phyloP scores from a whole-genome alignment of 2,329 filamentous ascomycete species.

The Nigrospora osmanthi region DNA sequence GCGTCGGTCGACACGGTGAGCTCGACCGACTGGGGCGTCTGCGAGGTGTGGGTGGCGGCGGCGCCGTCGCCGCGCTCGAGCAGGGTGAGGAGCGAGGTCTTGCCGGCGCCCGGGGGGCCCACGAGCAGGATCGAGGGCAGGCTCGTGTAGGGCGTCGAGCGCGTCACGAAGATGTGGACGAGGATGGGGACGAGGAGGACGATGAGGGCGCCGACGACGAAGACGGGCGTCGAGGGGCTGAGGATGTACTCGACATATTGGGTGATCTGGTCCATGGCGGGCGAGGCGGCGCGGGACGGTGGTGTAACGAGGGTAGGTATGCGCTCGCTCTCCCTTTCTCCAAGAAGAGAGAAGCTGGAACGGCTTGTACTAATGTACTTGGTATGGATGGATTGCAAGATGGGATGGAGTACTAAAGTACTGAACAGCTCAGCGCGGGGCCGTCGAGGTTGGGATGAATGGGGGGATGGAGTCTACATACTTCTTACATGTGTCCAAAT shows the following conservation, averaged over 20 bases:
- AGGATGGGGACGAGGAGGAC: slow-evolving; percentile 67
- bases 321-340: no score
- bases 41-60: slow-evolving; percentile 47
- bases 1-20: slow-evolving; percentile 41
- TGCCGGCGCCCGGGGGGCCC: slow-evolving; percentile 76
- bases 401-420: no score
- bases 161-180: slow-evolving; percentile 69
- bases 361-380: no score
- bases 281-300: neutral
- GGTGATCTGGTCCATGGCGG: slow-evolving; percentile 29
- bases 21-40: slow-evolving; percentile 42
- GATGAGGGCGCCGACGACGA: slow-evolving; percentile 63
- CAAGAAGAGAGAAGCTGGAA: no score
- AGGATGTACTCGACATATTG: slow-evolving; percentile 43
- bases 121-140: slow-evolving; percentile 73
- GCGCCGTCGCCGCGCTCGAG: slow-evolving; percentile 45
- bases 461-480: no score
- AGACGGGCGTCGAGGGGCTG: slow-evolving; percentile 50
- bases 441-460: no score
- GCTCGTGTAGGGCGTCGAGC: slow-evolving; percentile 54
- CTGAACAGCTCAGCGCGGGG: no score
- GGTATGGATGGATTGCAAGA: no score
- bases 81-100: slow-evolving; percentile 80
- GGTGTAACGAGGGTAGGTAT: no score
- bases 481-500: no score